Conservation (phyloP, 306 rosid genomes). For the Aeschynomene evenia region DNA sequence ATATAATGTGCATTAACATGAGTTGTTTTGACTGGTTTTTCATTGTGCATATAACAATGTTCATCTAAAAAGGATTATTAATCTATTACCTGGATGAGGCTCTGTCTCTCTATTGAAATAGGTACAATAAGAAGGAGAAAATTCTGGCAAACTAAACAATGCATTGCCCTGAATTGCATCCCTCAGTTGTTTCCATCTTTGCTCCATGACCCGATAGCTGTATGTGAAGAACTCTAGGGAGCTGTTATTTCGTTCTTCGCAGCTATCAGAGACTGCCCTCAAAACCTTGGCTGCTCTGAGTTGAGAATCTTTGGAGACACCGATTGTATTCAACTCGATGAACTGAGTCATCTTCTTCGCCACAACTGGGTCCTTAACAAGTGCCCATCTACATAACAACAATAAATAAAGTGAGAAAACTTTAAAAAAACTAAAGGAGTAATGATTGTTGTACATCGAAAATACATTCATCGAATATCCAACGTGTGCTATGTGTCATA, state of each 20-base stretch:
- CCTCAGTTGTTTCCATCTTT: constrained; percentile 69
- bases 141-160: constrained; percentile 54
- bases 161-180: constrained; percentile 44
- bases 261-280: constrained; percentile 49
- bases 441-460: too few species aligned
- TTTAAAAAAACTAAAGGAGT: neutral
- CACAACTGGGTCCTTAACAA: constrained; percentile 65
- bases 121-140: constrained; percentile 50
- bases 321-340: constrained; percentile 73
- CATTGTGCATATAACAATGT: too few species aligned
- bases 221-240: constrained; percentile 45
- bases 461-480: too few species aligned
- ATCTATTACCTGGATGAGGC: constrained; percentile 86
- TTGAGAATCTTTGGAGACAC: constrained; percentile 93
- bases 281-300: constrained; percentile 80
- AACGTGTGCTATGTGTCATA: too few species aligned
- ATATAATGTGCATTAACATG: too few species aligned
- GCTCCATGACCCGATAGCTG: constrained; percentile 48
- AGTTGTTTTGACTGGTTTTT: too few species aligned
- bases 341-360: constrained; percentile 77
- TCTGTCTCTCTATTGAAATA: constrained; percentile 37
- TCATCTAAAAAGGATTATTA: too few species aligned
- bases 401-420: neutral
- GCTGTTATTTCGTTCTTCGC: constrained; percentile 34
- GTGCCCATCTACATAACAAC: constrained; percentile 80